phyloP scores from a whole-genome alignment of 306 rosid genomes.

The Crotalaria pallida region DNA sequence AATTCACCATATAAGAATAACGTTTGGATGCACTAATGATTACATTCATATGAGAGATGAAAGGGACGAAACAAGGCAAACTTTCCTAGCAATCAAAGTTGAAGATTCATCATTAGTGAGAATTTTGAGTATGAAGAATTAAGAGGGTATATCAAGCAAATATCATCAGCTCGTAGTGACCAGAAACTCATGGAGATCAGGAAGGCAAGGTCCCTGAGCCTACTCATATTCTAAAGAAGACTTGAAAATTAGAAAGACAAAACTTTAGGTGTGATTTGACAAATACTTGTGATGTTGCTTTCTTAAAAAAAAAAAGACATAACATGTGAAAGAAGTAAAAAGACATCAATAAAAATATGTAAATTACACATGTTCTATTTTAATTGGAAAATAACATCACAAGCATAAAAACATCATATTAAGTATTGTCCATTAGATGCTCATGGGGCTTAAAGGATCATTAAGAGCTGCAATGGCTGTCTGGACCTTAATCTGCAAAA shows the following conservation, averaged over 20 bases:
- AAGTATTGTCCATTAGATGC: conserved; percentile 36
- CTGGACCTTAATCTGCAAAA: conserved; percentile 51
- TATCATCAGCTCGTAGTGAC: background rate
- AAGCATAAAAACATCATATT: too few species aligned
- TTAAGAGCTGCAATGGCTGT: conserved; percentile 72
- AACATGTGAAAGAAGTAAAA: too few species aligned
- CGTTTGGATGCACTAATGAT: background rate
- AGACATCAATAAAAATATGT: too few species aligned
- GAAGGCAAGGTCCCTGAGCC: conserved; percentile 12
- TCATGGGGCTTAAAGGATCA: conserved; percentile 80
- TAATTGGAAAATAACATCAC: too few species aligned
- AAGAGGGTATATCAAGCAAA: background rate
- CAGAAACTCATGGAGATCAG: background rate
- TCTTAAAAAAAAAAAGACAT: too few species aligned
- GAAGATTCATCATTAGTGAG: background rate
- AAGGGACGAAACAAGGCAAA: background rate
- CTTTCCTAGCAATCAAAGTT: background rate
- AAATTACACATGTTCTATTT: too few species aligned
- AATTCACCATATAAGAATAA: background rate
- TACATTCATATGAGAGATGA: background rate
- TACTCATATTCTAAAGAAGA: background rate
- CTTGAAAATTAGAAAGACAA: background rate
- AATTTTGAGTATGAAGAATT: background rate
- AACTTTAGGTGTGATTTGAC: too few species aligned
- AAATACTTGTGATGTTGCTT: too few species aligned